Base-by-base conservation (phyloP, 2,329 filamentous ascomycete species). In the Scedosporium boydii region DNA sequence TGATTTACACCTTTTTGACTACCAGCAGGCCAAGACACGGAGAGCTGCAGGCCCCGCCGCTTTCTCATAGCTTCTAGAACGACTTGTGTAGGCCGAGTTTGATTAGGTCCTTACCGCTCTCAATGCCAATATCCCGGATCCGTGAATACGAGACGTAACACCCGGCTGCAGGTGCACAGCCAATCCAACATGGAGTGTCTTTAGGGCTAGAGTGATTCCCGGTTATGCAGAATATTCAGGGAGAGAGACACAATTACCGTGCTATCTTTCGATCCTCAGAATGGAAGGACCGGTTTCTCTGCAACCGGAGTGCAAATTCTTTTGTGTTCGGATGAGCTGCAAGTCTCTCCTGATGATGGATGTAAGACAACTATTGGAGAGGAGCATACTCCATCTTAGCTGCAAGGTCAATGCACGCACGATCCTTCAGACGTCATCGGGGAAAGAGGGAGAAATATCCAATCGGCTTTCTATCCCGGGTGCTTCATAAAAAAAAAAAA, bases 131-230 rank as follows among this genome's bases (percentile, higher is more conserved):
- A 42, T 9, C 21, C 18, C 9, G 42, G 21, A 27, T n/a, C 44
- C 58, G 46, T 41, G 59, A 61, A 61, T 61, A 61, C 59, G 59
- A 56, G 59, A 61, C 16, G 59, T 61, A 16, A 61, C 59, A 61
- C 46, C 59, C 46, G 46, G 6, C 48, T 55, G 46, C 59, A 61
- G 46, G 29, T 16, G n/a, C 48, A 23, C 18, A 10, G 7, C 48
- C 48, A 23, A 26, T 23, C 21, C 48, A 53, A 21, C 10, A 53
- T 18, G n/a, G 21, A 26, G 48, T 26, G 6, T 26, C 21, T 53
- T 21, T 27, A 53, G 48, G 21, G 23, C 4, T 23, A 53, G 48
- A 53, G 26, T 26, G 18, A 23, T 53, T 18, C 18, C 48, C 48
- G 10, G 21, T 18, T 53, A 3, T 53, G 48, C 48, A 53, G 48